A percentile compares a stretch with the other conserved stretches of the same genome.
Evolutionary conservation across 108 stramenopile genomes (phyloP).

Genomic region (Skeletonema grethae): DNA sequence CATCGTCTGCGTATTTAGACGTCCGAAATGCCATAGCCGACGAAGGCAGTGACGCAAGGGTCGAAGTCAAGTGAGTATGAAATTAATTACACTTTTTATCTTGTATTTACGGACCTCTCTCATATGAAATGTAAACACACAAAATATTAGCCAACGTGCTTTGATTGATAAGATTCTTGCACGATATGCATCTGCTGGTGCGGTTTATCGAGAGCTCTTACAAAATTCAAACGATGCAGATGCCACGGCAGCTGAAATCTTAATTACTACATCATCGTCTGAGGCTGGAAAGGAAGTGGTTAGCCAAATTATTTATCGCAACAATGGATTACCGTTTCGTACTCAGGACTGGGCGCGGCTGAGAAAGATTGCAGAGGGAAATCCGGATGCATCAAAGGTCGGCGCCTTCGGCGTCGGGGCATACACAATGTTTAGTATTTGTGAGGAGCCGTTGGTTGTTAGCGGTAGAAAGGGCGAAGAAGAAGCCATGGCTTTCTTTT

Average conservation of each 20-base stretch:
- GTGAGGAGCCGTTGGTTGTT: conserved; percentile 82
- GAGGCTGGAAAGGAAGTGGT: conserved; percentile 40
- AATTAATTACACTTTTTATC: too few species aligned
- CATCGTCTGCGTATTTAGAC: conserved; percentile 28
- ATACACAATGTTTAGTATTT: conserved; percentile 86
- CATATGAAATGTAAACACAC: too few species aligned
- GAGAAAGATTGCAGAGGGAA: conserved; percentile 88
- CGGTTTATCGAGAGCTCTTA: conserved; percentile 83
- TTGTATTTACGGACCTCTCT: too few species aligned
- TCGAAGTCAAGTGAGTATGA: conserved; percentile 62
- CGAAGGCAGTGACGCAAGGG: conserved; percentile 57
- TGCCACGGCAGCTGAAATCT: conserved; percentile 74
- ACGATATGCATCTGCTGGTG: conserved; percentile 77
- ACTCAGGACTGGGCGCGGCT: conserved; percentile 80
- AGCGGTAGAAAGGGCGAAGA: conserved; percentile 48
- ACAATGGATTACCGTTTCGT: conserved; percentile 85
- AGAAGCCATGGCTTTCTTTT: conserved; percentile 73
- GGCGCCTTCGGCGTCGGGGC: conserved; percentile 89
- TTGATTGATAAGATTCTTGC: conserved; percentile 90
- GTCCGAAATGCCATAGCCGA: conserved; percentile 46
- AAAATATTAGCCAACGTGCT: conserved; percentile 58
- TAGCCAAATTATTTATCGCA: conserved; percentile 70
- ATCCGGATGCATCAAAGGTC: conserved; percentile 74
- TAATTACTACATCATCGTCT: conserved; percentile 55
- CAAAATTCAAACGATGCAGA: conserved; percentile 90